Conservation (phyloP, 345 rosid species). For the Lepidium sativum region DNA sequence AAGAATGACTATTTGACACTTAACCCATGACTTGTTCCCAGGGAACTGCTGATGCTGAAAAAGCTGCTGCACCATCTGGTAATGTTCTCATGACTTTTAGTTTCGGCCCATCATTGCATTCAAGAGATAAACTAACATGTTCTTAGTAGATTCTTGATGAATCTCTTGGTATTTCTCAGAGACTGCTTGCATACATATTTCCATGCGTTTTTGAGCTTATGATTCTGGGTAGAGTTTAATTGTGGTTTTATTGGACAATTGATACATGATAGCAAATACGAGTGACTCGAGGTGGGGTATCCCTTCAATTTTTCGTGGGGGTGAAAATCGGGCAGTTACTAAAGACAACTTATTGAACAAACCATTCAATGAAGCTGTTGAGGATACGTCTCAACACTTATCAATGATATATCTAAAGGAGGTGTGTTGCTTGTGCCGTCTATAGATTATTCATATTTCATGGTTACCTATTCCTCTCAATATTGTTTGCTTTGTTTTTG, state of each 20-base stretch:
- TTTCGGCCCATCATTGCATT: background rate
- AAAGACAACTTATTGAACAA: slow-evolving; percentile 52
- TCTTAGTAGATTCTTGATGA: background rate
- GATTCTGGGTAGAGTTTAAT: slow-evolving; percentile 6
- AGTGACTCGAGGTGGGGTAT: slow-evolving; percentile 81
- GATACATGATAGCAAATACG: slow-evolving; percentile 33
- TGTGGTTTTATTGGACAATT: slow-evolving; percentile 14
- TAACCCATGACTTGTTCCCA: slow-evolving; percentile 19
- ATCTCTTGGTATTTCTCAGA: background rate
- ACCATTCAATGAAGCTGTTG: slow-evolving; percentile 47
- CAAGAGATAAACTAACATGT: background rate
- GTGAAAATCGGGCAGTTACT: slow-evolving; percentile 45
- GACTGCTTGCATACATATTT: background rate
- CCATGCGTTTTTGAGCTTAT: background rate
- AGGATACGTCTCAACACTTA: slow-evolving; percentile 41
- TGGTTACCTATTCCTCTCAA: slow-evolving; percentile 6
- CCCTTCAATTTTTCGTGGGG: slow-evolving; percentile 79
- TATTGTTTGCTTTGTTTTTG: slow-evolving; percentile 16
- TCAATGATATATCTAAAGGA: slow-evolving; percentile 80
- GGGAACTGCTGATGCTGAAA: slow-evolving; percentile 66
- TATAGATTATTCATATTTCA: background rate
- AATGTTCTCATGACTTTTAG: slow-evolving; percentile 14
- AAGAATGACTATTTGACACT: background rate
- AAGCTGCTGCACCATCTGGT: slow-evolving; percentile 60
- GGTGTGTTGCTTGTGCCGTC: slow-evolving; percentile 31